Evolutionary conservation across 129 eudicot species (phyloP).

Genomic region (Lactuca sativa): DNA sequence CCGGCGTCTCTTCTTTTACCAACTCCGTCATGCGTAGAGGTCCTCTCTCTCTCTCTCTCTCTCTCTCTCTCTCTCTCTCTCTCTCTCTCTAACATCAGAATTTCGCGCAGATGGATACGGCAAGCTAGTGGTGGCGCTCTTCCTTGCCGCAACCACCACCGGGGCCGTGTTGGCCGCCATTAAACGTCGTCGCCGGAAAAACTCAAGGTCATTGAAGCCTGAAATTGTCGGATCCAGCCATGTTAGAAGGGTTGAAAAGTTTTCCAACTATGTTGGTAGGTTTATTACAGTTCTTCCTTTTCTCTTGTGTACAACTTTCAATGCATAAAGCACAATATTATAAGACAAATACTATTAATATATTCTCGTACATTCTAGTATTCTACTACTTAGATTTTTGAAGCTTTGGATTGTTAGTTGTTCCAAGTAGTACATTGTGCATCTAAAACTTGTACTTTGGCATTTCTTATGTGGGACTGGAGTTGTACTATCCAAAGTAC

Average conservation of each 20-base stretch:
- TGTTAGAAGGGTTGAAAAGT: conserved; percentile 53
- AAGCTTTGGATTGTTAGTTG: too few species aligned
- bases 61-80: not conserved
- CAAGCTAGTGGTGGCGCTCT: conserved; percentile 38
- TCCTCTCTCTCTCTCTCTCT: conserved; percentile 20
- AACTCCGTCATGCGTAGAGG: conserved; percentile 18
- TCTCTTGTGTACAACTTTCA: not conserved
- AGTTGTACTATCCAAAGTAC: not conserved
- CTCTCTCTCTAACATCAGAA: not conserved
- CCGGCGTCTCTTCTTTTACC: not conserved
- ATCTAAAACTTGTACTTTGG: not conserved
- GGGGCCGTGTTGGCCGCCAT: conserved; percentile 49
- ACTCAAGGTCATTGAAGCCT: conserved; percentile 22
- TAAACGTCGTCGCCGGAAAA: conserved; percentile 38
- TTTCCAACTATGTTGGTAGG: conserved; percentile 80
- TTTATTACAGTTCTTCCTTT: not conserved
- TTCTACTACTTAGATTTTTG: too few species aligned
- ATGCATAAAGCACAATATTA: not conserved
- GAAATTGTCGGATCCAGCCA: conserved; percentile 51
- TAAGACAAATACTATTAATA: too few species aligned
- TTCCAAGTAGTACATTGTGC: not conserved
- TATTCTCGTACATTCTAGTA: too few species aligned
- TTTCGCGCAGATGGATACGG: conserved; percentile 39
- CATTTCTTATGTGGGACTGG: not conserved
- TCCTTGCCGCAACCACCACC: conserved; percentile 48